A percentile compares a stretch with the other conserved stretches of the same genome.
Conservation (phyloP, 805 yeast species). For the Candida coquimbonensis region DNA sequence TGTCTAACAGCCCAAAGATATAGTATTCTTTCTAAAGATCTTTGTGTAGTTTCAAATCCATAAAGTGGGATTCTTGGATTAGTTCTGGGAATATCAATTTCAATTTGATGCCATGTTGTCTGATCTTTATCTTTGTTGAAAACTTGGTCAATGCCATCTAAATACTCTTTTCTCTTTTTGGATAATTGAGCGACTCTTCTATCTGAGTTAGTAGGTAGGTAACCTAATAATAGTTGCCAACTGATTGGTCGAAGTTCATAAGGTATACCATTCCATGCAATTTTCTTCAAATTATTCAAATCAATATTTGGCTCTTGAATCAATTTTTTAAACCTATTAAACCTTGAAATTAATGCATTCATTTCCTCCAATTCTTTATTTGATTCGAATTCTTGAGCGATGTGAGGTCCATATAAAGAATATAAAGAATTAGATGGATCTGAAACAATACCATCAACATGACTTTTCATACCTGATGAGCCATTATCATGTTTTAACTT, state of each 20-base stretch:
- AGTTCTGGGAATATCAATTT: conserved; percentile 91
- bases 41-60: conserved; percentile 61
- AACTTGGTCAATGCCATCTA: conserved; percentile 66
- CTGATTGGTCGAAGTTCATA: conserved; percentile 67
- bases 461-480: conserved; percentile 14
- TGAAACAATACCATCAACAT: conserved; percentile 18
- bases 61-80: conserved; percentile 79
- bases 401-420: conserved; percentile 36
- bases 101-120: conserved; percentile 90
- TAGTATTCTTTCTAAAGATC: conserved; percentile 70
- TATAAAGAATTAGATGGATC: conserved; percentile 29
- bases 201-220: conserved; percentile 77
- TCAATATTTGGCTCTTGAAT: conserved; percentile 50
- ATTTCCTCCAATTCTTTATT: conserved; percentile 44
- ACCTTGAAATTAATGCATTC: conserved; percentile 54
- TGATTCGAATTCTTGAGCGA: conserved; percentile 31
- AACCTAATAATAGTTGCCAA: conserved; percentile 89
- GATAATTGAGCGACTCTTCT: conserved; percentile 64
- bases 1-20: conserved; percentile 95
- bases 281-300: conserved; percentile 59
- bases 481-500: conserved; percentile 12
- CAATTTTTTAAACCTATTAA: conserved; percentile 58
- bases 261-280: conserved; percentile 95
- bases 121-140: conserved; percentile 55
- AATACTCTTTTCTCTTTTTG: conserved; percentile 81